phyloP scores from a whole-genome alignment of 805 yeast species.

The Helenozyma rhizophorensis region DNA sequence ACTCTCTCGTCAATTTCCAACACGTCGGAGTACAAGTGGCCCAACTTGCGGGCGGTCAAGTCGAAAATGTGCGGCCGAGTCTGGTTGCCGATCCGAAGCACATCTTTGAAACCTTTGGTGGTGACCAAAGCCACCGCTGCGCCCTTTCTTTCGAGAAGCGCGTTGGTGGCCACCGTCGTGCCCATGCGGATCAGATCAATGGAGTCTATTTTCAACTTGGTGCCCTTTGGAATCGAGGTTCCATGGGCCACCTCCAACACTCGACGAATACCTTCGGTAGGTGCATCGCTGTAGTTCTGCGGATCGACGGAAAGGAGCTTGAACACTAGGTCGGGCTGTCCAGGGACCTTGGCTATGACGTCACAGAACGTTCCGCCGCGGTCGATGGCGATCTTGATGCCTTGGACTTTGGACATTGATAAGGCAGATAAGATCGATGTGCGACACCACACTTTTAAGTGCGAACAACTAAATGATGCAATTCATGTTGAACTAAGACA shows the following conservation, averaged over 20 bases:
- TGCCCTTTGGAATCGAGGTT: slow-evolving; percentile 11
- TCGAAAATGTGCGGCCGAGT: slow-evolving; percentile 89
- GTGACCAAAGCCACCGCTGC: slow-evolving; percentile 81
- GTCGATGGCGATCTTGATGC: slow-evolving; percentile 32
- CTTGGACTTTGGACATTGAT: slow-evolving; percentile 3
- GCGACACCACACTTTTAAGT: too few relatives aligned
- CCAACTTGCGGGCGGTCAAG: slow-evolving; percentile 66
- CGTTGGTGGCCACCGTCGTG: slow-evolving; percentile 72
- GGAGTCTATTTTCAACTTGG: slow-evolving; percentile 13
- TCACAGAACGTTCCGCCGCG: slow-evolving; percentile 93
- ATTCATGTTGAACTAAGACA: too few relatives aligned
- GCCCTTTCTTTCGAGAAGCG: slow-evolving; percentile 88
- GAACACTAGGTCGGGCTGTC: slow-evolving; percentile 16
- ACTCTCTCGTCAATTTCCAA: slow-evolving; percentile 88
- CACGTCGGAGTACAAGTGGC: slow-evolving; percentile 67
- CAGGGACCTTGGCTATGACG: slow-evolving; percentile 47
- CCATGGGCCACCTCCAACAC: slow-evolving; percentile 11
- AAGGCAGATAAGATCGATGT: too few relatives aligned
- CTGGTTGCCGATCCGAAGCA: slow-evolving; percentile 82
- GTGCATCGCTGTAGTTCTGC: slow-evolving; percentile 15
- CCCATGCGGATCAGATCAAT: slow-evolving; percentile 23
- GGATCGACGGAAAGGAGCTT: slow-evolving; percentile 18
- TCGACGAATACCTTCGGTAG: slow-evolving; percentile 15
- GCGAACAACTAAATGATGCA: too few relatives aligned
- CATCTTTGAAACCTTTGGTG: slow-evolving; percentile 84